Evolutionary conservation across 352 stramenopile species (phyloP).

Genomic region (Aphanomyces euteiches): DNA sequence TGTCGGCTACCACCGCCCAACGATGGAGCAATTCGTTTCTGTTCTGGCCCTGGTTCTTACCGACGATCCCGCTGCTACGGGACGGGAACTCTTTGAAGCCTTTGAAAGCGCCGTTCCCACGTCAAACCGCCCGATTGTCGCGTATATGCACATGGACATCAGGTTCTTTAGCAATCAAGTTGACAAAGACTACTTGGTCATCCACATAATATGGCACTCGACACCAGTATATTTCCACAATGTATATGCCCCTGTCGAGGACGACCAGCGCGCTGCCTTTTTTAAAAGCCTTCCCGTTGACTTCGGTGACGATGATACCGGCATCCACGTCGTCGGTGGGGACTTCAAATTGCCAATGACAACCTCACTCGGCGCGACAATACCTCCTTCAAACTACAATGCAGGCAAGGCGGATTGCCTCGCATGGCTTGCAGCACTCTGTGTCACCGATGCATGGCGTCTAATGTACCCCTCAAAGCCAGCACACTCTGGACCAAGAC

Average conservation of each 20-base stretch:
- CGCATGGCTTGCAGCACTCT: constrained; percentile 16
- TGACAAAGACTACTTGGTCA: not conserved
- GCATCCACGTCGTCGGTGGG: constrained; percentile 26
- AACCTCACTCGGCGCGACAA: constrained; percentile 1
- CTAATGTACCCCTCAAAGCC: constrained; percentile 11
- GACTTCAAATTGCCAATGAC: constrained; percentile 30
- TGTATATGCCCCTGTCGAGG: not conserved
- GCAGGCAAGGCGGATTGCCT: not conserved
- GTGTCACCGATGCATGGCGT: constrained; percentile 32
- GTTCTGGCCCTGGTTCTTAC: too few species aligned
- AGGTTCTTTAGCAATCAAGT: too few species aligned
- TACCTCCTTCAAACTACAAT: not conserved
- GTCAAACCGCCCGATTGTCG: too few species aligned
- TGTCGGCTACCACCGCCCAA: too few species aligned
- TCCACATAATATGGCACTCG: not conserved
- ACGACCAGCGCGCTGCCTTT: not conserved
- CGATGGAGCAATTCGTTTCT: too few species aligned
- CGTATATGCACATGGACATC: too few species aligned
- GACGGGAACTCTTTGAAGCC: not conserved
- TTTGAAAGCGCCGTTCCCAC: too few species aligned
- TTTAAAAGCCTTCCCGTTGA: not conserved
- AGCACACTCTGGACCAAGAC: constrained; percentile 20
- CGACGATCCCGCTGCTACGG: too few species aligned
- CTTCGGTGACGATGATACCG: not conserved
- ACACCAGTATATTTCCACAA: not conserved